Conservation (phyloP, 805 yeast species). For the Ogataea ganodermae region DNA sequence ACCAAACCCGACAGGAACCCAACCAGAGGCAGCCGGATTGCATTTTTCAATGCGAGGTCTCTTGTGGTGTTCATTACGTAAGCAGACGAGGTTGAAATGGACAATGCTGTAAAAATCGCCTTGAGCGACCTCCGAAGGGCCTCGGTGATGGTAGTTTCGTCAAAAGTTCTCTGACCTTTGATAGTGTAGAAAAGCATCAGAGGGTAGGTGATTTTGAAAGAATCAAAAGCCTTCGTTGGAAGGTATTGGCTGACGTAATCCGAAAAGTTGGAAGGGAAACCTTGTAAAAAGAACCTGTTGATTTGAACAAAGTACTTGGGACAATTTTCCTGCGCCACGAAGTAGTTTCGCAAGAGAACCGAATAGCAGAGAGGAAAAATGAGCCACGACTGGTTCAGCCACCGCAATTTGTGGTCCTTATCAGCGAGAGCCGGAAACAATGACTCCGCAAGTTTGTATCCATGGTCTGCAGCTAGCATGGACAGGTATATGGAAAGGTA, state of each 20-base stretch:
- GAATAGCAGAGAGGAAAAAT: constrained; percentile 26
- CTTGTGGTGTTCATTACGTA: constrained; percentile 5
- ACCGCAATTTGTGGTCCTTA: constrained; percentile 8
- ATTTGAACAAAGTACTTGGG: constrained; percentile 20
- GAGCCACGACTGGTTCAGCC: constrained; percentile 23
- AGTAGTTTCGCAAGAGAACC: constrained; percentile 16
- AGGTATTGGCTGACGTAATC: constrained; percentile 4
- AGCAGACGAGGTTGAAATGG: constrained; percentile 11
- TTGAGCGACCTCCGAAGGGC: constrained; percentile 12
- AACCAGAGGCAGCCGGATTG: constrained; percentile 11
- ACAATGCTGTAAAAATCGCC: constrained; percentile 14
- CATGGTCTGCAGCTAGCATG: constrained; percentile 20
- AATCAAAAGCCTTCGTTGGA: constrained; percentile 13
- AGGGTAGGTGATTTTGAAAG: constrained; percentile 21
- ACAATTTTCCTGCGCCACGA: constrained; percentile 15
- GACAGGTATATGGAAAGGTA: constrained; percentile 22
- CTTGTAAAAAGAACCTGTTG: constrained; percentile 9
- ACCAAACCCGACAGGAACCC: constrained; percentile 21
- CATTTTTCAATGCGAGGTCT: not conserved
- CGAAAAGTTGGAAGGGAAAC: not conserved
- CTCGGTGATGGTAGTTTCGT: constrained; percentile 10
- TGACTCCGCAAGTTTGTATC: constrained; percentile 22
- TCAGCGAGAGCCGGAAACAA: constrained; percentile 8
- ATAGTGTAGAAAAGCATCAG: constrained; percentile 10
- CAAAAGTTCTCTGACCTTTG: constrained; percentile 7